Conservation (phyloP, 139 green algal species). For the Chlamydomonas schloesseri region DNA sequence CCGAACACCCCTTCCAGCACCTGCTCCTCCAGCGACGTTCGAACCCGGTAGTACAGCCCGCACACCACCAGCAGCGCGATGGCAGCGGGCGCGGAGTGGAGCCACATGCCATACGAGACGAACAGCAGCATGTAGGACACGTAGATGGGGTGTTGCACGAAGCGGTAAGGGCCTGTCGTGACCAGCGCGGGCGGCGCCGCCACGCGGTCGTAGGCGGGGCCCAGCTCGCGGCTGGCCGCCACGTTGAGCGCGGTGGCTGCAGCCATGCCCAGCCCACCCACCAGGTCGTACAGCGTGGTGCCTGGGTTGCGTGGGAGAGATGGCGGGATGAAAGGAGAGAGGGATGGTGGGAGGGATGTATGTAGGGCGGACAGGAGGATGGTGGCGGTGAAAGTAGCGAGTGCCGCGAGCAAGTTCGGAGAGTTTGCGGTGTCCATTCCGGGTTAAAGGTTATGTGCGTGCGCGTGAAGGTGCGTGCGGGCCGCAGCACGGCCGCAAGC, state of each 20-base stretch:
- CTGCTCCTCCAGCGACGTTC: slow-evolving; percentile 49
- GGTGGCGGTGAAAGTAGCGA: too few species aligned
- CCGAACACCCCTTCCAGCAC: slow-evolving; percentile 58
- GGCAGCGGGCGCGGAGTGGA: slow-evolving; percentile 55
- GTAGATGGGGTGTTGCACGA: slow-evolving; percentile 82
- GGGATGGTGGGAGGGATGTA: too few species aligned
- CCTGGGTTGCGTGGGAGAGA: background rate
- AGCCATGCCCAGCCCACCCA: slow-evolving; percentile 53
- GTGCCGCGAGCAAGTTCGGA: too few species aligned
- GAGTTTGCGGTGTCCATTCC: too few species aligned
- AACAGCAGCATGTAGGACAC: slow-evolving; percentile 81
- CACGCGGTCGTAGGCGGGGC: slow-evolving; percentile 70
- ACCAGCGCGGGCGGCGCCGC: slow-evolving; percentile 64
- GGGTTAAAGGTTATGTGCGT: too few species aligned
- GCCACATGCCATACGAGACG: slow-evolving; percentile 60
- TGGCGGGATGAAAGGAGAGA: too few species aligned
- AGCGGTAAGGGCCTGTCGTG: slow-evolving; percentile 66
- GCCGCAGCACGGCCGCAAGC: too few species aligned
- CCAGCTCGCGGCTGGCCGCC: slow-evolving; percentile 51
- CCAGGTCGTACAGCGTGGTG: slow-evolving; percentile 47
- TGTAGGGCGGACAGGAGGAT: too few species aligned
- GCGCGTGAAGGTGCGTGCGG: too few species aligned
- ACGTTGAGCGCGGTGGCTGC: slow-evolving; percentile 57
- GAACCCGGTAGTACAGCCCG: slow-evolving; percentile 51
- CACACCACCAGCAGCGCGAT: slow-evolving; percentile 55